Conservation (phyloP, 164 flowering plant genomes). For the Vitis labrusca region DNA sequence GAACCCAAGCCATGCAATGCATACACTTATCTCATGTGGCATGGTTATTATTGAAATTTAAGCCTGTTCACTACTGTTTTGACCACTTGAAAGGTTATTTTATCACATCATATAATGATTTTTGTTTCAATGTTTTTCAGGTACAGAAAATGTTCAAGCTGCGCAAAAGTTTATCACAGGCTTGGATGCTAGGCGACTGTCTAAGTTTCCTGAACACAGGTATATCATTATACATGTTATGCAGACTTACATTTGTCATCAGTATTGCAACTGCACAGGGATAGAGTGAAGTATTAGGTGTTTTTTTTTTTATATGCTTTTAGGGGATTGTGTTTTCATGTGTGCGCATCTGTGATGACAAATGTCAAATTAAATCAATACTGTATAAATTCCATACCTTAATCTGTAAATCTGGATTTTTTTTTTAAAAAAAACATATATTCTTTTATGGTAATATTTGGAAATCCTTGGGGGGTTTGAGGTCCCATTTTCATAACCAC, state of each 20-base stretch:
- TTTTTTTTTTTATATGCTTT: too few relatives aligned
- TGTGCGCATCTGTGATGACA: too few relatives aligned
- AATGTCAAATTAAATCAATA: too few relatives aligned
- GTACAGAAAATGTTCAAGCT: conserved; percentile 80
- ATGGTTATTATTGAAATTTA: too few relatives aligned
- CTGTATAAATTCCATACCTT: too few relatives aligned
- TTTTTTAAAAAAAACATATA: too few relatives aligned
- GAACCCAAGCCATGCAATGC: too few relatives aligned
- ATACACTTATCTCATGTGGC: too few relatives aligned
- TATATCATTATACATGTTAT: conserved; percentile 18
- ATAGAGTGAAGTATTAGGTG: not conserved
- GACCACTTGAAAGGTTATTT: not conserved
- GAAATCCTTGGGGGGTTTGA: too few relatives aligned
- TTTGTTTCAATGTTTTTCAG: conserved; percentile 30
- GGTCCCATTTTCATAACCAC: too few relatives aligned
- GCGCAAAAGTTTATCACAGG: conserved; percentile 92
- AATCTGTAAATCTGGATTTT: too few relatives aligned
- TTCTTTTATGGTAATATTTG: too few relatives aligned
- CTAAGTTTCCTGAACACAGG: conserved; percentile 92
- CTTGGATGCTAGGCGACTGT: conserved; percentile 89
- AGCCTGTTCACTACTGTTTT: not conserved
- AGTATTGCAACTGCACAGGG: not conserved
- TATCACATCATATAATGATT: not conserved
- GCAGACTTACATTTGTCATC: not conserved
- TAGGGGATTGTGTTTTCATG: not conserved